These are phyloP conservation scores for Pleurotus platypus DNA, from an alignment of 768 basidiomycete genomes.

Conservation along the genomic window DNA sequence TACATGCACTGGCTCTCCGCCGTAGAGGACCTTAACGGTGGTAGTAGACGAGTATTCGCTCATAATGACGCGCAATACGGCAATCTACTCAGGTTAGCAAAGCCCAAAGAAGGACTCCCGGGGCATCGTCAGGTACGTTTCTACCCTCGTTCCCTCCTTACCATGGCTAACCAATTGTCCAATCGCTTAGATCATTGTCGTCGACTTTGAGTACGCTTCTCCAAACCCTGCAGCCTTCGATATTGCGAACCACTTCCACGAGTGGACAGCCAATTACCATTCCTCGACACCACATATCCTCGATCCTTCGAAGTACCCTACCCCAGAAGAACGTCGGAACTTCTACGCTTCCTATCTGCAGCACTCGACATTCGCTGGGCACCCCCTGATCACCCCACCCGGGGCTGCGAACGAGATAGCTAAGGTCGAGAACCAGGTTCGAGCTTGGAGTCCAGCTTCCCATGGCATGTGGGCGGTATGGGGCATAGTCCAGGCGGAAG, in stretches of 20 bases:
- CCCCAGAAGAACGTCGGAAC: constrained; percentile 63
- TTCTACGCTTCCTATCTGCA: constrained; percentile 85
- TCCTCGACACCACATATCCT: constrained; percentile 64
- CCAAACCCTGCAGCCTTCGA: constrained; percentile 93
- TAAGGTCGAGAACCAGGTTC: constrained; percentile 75
- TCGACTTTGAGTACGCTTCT: constrained; percentile 96
- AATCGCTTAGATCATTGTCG: constrained; percentile 75
- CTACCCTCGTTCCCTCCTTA: constrained; percentile 3
- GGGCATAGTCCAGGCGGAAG: constrained; percentile 89
- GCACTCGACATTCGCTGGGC: constrained; percentile 36
- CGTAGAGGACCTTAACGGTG: constrained; percentile 53
- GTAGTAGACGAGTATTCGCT: constrained; percentile 69
- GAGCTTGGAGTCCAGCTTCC: constrained; percentile 84
- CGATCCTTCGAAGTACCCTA: constrained; percentile 66
- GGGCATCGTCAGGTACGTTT: constrained; percentile 71
- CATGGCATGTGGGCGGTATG: constrained; percentile 94
- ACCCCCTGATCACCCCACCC: constrained; percentile 17
- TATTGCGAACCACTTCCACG: constrained; percentile 95
- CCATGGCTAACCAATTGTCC: background rate
- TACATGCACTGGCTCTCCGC: constrained; percentile 71
- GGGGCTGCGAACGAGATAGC: constrained; percentile 41
- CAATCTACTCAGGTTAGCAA: constrained; percentile 76
- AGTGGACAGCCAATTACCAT: constrained; percentile 95
- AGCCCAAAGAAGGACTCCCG: constrained; percentile 49
- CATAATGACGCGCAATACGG: constrained; percentile 98